Conservation (phyloP, 1,284 basidiomycete genomes). For the Fistulinella cinereoalba region DNA sequence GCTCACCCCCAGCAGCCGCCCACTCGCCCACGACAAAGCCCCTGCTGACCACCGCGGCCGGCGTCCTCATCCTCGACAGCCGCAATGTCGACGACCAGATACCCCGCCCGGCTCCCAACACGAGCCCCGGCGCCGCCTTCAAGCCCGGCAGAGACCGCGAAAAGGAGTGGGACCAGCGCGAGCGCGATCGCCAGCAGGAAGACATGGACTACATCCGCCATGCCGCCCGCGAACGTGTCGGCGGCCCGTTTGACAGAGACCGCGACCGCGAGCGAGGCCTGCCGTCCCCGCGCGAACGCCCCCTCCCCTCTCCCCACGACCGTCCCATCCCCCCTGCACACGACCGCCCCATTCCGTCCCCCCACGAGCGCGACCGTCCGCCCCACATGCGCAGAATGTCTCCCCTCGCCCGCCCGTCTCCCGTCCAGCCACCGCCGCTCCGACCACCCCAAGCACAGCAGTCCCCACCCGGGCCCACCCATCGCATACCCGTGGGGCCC, state of each 20-base stretch:
- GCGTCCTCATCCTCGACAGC: constrained; percentile 30
- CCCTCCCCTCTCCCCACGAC: constrained; percentile 21
- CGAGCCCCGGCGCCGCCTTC: constrained; percentile 23
- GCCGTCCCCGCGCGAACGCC: constrained; percentile 25
- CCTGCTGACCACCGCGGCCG: constrained; percentile 24
- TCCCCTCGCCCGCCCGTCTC: constrained; percentile 21
- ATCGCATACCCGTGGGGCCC: constrained; percentile 19
- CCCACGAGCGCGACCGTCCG: constrained; percentile 26
- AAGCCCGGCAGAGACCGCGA: constrained; percentile 28
- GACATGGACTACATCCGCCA: constrained; percentile 29
- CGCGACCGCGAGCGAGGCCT: constrained; percentile 26
- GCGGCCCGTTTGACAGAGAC: constrained; percentile 24
- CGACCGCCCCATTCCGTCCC: constrained; percentile 21
- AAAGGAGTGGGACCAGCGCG: constrained; percentile 31
- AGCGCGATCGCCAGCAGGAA: constrained; percentile 28
- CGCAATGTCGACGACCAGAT: constrained; percentile 32
- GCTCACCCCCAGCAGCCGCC: constrained; percentile 17
- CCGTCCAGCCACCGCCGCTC: constrained; percentile 14
- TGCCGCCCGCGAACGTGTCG: constrained; percentile 22
- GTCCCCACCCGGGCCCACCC: constrained; percentile 24
- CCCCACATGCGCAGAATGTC: constrained; percentile 26
- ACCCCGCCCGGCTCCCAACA: constrained; percentile 18
- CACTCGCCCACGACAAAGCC: constrained; percentile 29
- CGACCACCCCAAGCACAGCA: constrained; percentile 20
- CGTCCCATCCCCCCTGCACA: constrained; percentile 17